These are phyloP conservation scores for Tetradesmus obliquus DNA, from an alignment of 139 green algal genomes.

Conservation along the genomic window DNA sequence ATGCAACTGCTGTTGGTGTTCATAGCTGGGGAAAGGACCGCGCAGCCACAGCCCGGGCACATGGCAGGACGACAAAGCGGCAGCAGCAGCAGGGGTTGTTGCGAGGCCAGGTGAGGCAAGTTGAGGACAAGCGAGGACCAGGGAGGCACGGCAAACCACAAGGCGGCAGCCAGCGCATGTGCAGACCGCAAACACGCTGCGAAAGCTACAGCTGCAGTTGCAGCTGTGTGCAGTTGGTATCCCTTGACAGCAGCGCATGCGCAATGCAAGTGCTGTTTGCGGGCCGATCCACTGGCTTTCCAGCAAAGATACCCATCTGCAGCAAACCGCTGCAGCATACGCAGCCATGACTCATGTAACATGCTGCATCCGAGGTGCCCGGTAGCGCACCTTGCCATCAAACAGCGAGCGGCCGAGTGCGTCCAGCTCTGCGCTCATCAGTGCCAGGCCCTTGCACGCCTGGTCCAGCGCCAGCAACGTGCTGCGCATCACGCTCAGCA, in stretches of 20 bases:
- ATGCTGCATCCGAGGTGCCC: too few species aligned
- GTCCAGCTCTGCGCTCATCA: conserved; percentile 87
- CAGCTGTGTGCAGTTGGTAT: neutral
- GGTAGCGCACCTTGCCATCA: conserved; percentile 66
- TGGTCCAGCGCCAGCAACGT: conserved; percentile 76
- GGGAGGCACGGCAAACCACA: too few species aligned
- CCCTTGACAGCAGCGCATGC: too few species aligned
- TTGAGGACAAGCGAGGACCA: neutral
- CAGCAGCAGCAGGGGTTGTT: too few species aligned
- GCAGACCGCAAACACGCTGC: too few species aligned
- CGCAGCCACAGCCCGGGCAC: conserved; percentile 79
- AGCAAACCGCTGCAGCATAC: too few species aligned
- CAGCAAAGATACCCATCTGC: too few species aligned
- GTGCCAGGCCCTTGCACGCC: conserved; percentile 82
- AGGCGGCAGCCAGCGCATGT: too few species aligned
- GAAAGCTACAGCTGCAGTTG: neutral
- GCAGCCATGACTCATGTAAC: too few species aligned
- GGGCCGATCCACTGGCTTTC: too few species aligned
- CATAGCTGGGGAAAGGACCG: conserved; percentile 71
- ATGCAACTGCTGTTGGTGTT: neutral
- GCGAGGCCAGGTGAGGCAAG: too few species aligned
- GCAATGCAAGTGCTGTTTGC: too few species aligned
- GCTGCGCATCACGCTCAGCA: conserved; percentile 72
- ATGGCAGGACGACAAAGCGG: conserved; percentile 27
- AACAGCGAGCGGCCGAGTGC: conserved; percentile 51